phyloP scores from a whole-genome alignment of 164 flowering plant genomes.

The Chloranthus sessilifolius region DNA sequence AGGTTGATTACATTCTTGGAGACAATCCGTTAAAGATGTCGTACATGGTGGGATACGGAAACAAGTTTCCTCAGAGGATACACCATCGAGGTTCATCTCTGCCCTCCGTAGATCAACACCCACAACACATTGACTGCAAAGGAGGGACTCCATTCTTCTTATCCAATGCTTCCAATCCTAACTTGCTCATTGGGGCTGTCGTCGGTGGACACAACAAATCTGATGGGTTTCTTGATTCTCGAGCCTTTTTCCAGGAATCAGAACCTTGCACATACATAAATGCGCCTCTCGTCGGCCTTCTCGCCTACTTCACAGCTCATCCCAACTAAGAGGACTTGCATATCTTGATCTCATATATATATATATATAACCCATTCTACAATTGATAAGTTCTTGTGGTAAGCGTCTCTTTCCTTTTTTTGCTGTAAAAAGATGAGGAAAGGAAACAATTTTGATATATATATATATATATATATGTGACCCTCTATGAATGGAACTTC shows the following conservation, averaged over 20 bases:
- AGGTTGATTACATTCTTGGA: slow-evolving; percentile 64
- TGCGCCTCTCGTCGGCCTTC: slow-evolving; percentile 66
- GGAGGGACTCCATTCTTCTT: slow-evolving; percentile 34
- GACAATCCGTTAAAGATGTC: slow-evolving; percentile 59
- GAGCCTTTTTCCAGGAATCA: slow-evolving; percentile 31
- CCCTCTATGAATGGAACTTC: too few relatives aligned
- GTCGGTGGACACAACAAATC: slow-evolving; percentile 56
- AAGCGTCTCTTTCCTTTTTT: too few relatives aligned
- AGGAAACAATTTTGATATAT: too few relatives aligned
- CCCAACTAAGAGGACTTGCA: too few relatives aligned
- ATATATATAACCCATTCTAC: too few relatives aligned
- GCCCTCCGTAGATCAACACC: slow-evolving; percentile 36
- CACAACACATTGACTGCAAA: slow-evolving; percentile 29
- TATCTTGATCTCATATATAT: too few relatives aligned
- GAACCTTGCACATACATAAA: slow-evolving; percentile 73
- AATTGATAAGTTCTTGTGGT: too few relatives aligned
- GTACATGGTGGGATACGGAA: slow-evolving; percentile 82
- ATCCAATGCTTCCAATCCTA: slow-evolving; percentile 39
- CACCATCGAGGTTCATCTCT: slow-evolving; percentile 64
- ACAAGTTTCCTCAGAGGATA: slow-evolving; percentile 43
- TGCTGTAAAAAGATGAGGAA: too few relatives aligned
- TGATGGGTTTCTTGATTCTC: slow-evolving; percentile 40
- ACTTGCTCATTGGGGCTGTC: slow-evolving; percentile 51
- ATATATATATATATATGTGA: too few relatives aligned
- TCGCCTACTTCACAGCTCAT: slow-evolving; percentile 50